phyloP scores from a whole-genome alignment of 805 yeast genomes.

The Wickerhamiella occidentalis region DNA sequence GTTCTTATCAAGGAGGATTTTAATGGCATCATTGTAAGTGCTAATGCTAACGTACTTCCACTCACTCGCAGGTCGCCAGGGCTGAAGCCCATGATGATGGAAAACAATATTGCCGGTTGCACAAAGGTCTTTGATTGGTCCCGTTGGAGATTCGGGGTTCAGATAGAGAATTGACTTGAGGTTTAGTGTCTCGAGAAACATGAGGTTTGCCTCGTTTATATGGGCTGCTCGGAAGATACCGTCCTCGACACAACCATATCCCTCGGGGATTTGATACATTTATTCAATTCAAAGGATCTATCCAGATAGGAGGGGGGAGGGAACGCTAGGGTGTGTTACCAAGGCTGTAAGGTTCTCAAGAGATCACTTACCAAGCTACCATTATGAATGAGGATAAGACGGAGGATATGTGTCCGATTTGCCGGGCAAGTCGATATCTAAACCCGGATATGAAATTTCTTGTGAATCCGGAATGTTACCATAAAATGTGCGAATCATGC shows the following conservation, averaged over 20 bases:
- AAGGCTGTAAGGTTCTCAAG: background rate
- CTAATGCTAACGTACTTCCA: conserved; percentile 69
- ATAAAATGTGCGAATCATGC: conserved; percentile 90
- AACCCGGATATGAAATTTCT: conserved; percentile 88
- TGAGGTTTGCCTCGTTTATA: conserved; percentile 60
- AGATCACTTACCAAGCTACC: background rate
- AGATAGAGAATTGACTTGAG: conserved; percentile 58
- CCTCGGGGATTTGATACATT: conserved; percentile 46
- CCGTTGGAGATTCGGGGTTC: conserved; percentile 77
- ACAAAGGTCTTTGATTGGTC: conserved; percentile 55
- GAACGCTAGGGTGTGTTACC: too few relatives aligned
- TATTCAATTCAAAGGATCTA: background rate
- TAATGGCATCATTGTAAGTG: conserved; percentile 53
- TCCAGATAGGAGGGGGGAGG: too few relatives aligned
- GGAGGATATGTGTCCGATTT: conserved; percentile 85
- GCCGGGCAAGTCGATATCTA: conserved; percentile 87
- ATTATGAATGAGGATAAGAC: conserved; percentile 12
- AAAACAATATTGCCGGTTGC: conserved; percentile 30
- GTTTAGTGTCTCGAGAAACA: conserved; percentile 63
- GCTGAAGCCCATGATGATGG: conserved; percentile 28
- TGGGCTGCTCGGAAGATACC: conserved; percentile 76
- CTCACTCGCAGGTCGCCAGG: conserved; percentile 35
- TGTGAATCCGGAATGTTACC: conserved; percentile 95
- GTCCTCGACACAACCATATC: conserved; percentile 81
- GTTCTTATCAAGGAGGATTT: conserved; percentile 46